These are phyloP conservation scores for Straminergon stramineum DNA, from an alignment of 225 moss, liverwort and hornwort genomes.

Conservation along the genomic window DNA sequence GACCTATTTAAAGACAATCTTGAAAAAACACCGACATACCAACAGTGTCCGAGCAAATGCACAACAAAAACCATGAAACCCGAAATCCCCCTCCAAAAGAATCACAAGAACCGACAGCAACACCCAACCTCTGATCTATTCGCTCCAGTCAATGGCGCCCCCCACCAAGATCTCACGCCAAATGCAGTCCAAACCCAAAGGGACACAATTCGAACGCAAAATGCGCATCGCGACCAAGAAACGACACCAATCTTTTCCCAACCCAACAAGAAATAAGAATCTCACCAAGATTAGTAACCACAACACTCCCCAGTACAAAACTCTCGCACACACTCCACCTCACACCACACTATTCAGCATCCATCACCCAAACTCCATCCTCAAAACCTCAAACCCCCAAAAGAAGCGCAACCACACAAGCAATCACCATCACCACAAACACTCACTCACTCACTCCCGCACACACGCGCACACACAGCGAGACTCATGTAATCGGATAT, in stretches of 20 bases:
- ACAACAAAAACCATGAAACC: not conserved
- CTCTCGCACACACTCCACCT: not conserved
- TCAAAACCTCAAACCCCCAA: not conserved
- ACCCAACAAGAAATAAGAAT: not conserved
- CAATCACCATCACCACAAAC: not conserved
- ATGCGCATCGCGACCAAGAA: not conserved
- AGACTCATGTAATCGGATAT: not conserved
- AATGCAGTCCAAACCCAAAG: not conserved
- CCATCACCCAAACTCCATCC: not conserved
- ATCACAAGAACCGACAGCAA: not conserved
- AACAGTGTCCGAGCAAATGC: not conserved
- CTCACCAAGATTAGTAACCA: not conserved
- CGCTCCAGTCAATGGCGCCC: not conserved
- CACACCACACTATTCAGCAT: not conserved
- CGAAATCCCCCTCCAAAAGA: not conserved
- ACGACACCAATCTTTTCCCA: not conserved
- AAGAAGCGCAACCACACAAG: not conserved
- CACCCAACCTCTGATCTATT: not conserved
- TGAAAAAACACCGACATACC: not conserved
- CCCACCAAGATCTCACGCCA: constrained; percentile 17
- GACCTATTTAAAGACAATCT: not conserved
- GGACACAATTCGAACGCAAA: not conserved
- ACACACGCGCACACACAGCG: not conserved
- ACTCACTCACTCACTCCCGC: not conserved
- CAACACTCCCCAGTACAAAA: not conserved